Evolutionary conservation across 2,329 filamentous ascomycete species (phyloP), one percentile per base, ranked within the genome.

Genomic region (Tolypocladium pustulatum): DNA sequence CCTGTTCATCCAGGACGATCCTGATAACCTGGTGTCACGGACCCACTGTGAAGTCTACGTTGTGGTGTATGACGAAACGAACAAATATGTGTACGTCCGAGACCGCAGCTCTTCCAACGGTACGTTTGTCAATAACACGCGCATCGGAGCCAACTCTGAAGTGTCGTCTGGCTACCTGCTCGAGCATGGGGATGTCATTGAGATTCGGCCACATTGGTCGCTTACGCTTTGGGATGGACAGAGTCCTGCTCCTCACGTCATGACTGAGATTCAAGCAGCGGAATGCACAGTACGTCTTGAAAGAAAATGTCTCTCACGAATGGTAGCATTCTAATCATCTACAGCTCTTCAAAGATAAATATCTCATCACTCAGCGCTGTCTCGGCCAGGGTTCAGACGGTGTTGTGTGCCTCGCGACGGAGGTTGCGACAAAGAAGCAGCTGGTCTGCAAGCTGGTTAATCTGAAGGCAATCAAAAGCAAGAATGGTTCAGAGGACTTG

Each of bases 401-500:
- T 17, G 61, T 65, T 20, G 72, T 76, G 15, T 73, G 71, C 54
- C 64, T 76, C 8, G 71, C 74, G 9, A 67, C 78, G 3, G 77
- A 88, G 20, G 68, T 73, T 30, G 69, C 68, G 8, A 81, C 79
- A 0, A 75, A 77, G 41, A 78, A 76, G 58, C 88, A 90, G 65
- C 63, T 89, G 25, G 86, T 86, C 13, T 91, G 88, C 74, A 90
- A 91, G 65, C 71, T 89, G 10, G 74, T 89, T 56, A 74, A 81
- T 57, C 65, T 87, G 2, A 72, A 74, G 37, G 63, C 63, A 7
- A 56, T 72, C 5, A 61, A 64, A 57, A 66, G 57, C 52, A 66
- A 62, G 58, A 66, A 64, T n/a, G 59, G 59, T 36, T 63, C 61
- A n/a, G 65, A 65, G 49, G 64, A 71, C 4, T 63, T 73, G 10